Evolutionary conservation across 768 basidiomycete genomes (phyloP), one percentile per base, ranked within the genome.

Genomic region (Gloeopeniophorella convolvens): DNA sequence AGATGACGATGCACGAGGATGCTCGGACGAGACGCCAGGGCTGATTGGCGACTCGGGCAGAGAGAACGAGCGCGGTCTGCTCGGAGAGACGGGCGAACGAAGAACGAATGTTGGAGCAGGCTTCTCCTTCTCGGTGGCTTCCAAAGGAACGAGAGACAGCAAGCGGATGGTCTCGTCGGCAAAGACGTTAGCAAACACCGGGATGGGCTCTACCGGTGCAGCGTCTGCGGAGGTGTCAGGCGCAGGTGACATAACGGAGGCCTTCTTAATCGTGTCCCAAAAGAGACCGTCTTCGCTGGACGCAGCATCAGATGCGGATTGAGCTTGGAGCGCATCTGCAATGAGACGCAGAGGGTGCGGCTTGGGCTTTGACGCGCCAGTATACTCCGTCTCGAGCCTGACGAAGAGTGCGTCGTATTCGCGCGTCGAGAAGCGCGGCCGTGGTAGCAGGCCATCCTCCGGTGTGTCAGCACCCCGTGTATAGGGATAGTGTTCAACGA

Each of bases 401-500:
- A 89, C 78, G 48, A 79, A 79, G 21, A 90, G 71, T 0, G 86
- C 83, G 47, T 79, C 76, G 48, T 78, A 74, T 34, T 63, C 69
- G 34, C 77, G 76, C 1, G 88, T 89, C 5, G 85, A 79, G 60
- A 89, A 82, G 1, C 76, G 79, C 5, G 87, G 82, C 7, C 74
- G 75, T 3, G 83, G 70, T 13, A 86, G 70, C 28, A 85, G 70
- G 54, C 70, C 66, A 24, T 72, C 60, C 42, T 73, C 66, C 32
- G 63, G 35, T 10, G 69, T 44, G 26, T 66, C 45, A 55, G 56
- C 51, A n/a, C 39, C 52, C 55, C 65, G 48, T 65, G 68, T 48
- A 62, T 82, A 88, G 4, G 87, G 87, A 56, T 89, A 90, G 23
- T 77, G 65, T 46, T 77, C 72, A 30, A 89, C 77, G 5, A 89